Base-by-base conservation (phyloP, 371 early-diverging fungal genomes). In the Mucor lusitanicus region DNA sequence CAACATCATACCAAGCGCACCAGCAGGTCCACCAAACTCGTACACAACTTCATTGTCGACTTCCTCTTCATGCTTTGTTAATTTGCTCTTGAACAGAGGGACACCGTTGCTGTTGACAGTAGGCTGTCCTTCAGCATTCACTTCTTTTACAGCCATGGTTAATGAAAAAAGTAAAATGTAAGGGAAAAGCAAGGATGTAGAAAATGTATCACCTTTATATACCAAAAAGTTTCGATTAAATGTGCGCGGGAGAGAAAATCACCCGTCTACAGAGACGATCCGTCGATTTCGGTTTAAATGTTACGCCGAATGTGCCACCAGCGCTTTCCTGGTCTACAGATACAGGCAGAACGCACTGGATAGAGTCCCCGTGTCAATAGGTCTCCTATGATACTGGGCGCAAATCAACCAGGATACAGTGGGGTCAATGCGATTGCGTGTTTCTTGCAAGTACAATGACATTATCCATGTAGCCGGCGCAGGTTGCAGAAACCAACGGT, bases 1-100 rank as follows among this genome's bases (percentile, higher is more conserved):
- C 21, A 88, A 27, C 84, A 92, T 91, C 90, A 92, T 90, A 21
- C 85, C 87, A 9, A 80, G 70, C 6, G 85, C 87, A 32, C 92
- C 91, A 39, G 81, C 40, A 15, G 91, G 89, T 13, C 92, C 92
- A 72, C 91, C 91, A 71, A 92, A 92, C 72, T 92, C 91, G 64
- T 86, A 84, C 37, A 88, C 83, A 55, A 91, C 78, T 71, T 85
- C 85, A 59, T 79, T 83, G 72, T 90, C 91, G 7, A 88, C 64
- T 21, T 79, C 79, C 33, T 80, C 72, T 56, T 90, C 90, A 37
- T 74, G 60, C 35, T 80, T 73, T 9, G 76, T 79, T 19, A 79
- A 48, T 42, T 66, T 69, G 9, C 73, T 57, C 54, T 77, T 78
- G 68, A 80, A 80, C 15, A 79, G 70, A 44, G 83, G 83, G 1